Conservation (phyloP, 441 rosid species). For the Codiaeum variegatum region DNA sequence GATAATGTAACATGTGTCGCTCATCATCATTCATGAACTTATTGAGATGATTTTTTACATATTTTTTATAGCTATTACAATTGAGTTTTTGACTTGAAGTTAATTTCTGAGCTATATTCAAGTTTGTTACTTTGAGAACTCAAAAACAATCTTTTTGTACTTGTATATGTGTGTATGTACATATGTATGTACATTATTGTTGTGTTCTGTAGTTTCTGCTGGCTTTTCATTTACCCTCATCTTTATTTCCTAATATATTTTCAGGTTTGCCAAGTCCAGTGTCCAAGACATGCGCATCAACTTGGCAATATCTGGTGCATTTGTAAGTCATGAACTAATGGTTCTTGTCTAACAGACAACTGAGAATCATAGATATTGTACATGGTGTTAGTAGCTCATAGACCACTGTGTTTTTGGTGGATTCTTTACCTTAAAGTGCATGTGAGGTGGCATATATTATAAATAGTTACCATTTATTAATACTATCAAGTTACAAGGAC, state of each 20-base stretch:
- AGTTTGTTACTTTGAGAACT: neutral
- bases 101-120: neutral
- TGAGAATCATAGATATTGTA: neutral
- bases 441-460: neutral
- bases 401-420: neutral
- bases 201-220: neutral
- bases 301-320: slow-evolving; percentile 77
- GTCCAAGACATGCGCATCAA: slow-evolving; percentile 64
- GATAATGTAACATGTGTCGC: neutral
- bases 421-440: neutral
- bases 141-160: neutral
- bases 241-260: slow-evolving; percentile 21
- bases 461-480: neutral
- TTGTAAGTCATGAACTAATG: slow-evolving; percentile 52
- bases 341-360: neutral
- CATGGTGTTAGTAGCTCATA: neutral
- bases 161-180: no score
- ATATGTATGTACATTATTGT: neutral
- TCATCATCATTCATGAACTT: neutral
- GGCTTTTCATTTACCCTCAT: slow-evolving; percentile 11
- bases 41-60: neutral
- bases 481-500: neutral
- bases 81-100: neutral
- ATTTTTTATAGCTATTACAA: neutral
- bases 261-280: slow-evolving; percentile 71